Evolutionary conservation across 306 rosid genomes (phyloP), one percentile per base, ranked within the genome.

Genomic region (Herpetospermum pedunculosum): DNA sequence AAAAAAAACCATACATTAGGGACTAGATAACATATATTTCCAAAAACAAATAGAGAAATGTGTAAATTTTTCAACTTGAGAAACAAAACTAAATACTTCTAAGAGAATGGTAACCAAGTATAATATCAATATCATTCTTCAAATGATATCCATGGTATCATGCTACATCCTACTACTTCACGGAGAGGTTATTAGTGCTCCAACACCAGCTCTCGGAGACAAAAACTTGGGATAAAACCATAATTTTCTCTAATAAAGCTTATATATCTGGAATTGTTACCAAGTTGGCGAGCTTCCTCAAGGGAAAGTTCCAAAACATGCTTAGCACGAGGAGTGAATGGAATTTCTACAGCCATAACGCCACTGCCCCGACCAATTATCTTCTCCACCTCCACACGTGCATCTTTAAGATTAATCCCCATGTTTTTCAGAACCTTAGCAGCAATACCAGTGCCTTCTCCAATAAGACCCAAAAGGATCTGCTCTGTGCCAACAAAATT

Each of bases 311-410:
- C 99, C 88, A 94, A 82, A 52, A 91, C 97, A 69, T 96, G 97
- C 90, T 94, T 94, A 15, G 99, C 99, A 63, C 96, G 96, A n/a
- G 99, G 96, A 67, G 99, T 94, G 80, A 94, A 94, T 0, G 99
- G 97, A 82, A 94, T 94, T 79, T 94, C 99, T 41, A 89, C 99
- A 1, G 97, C 96, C 74, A 94, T 97, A 83, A 94, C 89, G 32
- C 97, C 99, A 79, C 99, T 91, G 11, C 99, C 99, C 83, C 99
- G 88, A 85, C 99, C 99, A 78, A 94, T 94, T 68, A 94, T 94
- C 87, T 94, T 94, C 81, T 94, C 98, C 77, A 94, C 98, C 83
- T 94, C 99, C 57, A 94, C 96, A 8, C 96, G 99, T 11, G 99
- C 96, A 78, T 91, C 97, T 88, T 94, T 94, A 49, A 94, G 96